Base-by-base conservation (phyloP, 441 rosid species). In the Eutrema salsugineum region DNA sequence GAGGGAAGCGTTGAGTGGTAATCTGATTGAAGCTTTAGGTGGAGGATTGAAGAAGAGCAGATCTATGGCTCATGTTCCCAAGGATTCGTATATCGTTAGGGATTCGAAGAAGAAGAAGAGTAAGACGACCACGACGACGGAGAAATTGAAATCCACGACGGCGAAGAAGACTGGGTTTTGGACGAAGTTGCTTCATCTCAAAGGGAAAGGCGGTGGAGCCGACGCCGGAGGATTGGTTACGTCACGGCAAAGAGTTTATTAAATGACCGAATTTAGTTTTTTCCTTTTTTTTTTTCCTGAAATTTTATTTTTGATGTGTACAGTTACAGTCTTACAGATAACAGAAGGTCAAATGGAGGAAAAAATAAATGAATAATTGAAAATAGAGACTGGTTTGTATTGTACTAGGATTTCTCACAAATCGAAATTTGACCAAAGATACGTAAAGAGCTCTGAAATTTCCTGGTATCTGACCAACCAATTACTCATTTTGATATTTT, bases 1-100 rank as follows among this genome's bases (percentile, higher is more conserved):
- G 12, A 79, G 81, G 16, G 63, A 42, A 57, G 72, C 70, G 1
- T 46, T 75, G 51, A 69, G 60, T 76, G 70, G 70, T 42, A 33
- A 39, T 66, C 5, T 71, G 56, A 66, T 55, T 3, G 77, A 77
- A 46, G 62, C 33, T 16, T 50, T 66, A 10, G 83, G 87, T 48
- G 66, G 63, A 16, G 88, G 83, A 15, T 70, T 90, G 76, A 91
- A 77, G 90, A 94, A 90, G 83, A 91, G 99, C 57, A 80, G 88
- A 76, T 91, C 99, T 27, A 48, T 87, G 71, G 90, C 90, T 65
- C 78, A 76, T 43, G 84, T 66, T 59, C 73, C 88, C 0, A 80
- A 79, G 30, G 76, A 44, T 22, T 49, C 49, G 12, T 53, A 49
- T 39, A 57, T 16, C 3, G 84, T 71, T 43, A 88, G 75, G 42